A percentile compares a stretch with the other conserved stretches of the same genome.
phyloP scores from a whole-genome alignment of 75 land plant species.

The Pseudotsuga menziesii region DNA sequence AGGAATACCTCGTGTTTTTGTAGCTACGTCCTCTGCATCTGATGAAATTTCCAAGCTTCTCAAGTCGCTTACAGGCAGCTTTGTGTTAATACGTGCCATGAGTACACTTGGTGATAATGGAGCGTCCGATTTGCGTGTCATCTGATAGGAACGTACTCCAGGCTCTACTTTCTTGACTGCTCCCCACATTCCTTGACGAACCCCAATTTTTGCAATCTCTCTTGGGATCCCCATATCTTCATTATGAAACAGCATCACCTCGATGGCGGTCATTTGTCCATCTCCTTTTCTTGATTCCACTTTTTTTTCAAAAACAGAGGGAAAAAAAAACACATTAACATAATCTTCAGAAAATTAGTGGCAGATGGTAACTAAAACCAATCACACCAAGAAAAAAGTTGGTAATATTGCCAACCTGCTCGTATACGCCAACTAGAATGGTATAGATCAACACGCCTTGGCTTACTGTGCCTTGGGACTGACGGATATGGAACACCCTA shows the following conservation, averaged over 20 bases:
- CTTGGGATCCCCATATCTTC: slow-evolving; percentile 99
- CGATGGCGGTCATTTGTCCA: slow-evolving; percentile 84
- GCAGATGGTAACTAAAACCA: too few relatives aligned
- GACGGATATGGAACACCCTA: slow-evolving; percentile 74
- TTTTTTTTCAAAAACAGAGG: slow-evolving; percentile 16
- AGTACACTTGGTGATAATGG: slow-evolving; percentile 52
- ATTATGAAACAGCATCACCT: slow-evolving; percentile 80
- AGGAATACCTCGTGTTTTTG: slow-evolving; percentile 21
- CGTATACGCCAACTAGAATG: slow-evolving; percentile 91
- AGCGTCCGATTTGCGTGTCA: slow-evolving; percentile 38
- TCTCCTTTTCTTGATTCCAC: slow-evolving; percentile 88
- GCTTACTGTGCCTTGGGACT: slow-evolving; percentile 57
- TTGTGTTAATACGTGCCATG: slow-evolving; percentile 67
- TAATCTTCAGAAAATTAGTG: too few relatives aligned
- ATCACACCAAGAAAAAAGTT: too few relatives aligned
- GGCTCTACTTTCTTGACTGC: slow-evolving; percentile 86
- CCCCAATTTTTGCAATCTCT: slow-evolving; percentile 85
- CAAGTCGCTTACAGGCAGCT: slow-evolving; percentile 18
- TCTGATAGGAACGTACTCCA: slow-evolving; percentile 74
- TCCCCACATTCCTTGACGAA: slow-evolving; percentile 99
- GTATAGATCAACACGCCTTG: slow-evolving; percentile 85
- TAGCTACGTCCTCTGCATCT: neutral
- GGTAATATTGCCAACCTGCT: slow-evolving; percentile 46
- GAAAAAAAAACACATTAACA: too few relatives aligned
- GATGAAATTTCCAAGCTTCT: neutral